phyloP scores from a whole-genome alignment of 1,139 yeast species.

The Blastobotrys indianensis region DNA sequence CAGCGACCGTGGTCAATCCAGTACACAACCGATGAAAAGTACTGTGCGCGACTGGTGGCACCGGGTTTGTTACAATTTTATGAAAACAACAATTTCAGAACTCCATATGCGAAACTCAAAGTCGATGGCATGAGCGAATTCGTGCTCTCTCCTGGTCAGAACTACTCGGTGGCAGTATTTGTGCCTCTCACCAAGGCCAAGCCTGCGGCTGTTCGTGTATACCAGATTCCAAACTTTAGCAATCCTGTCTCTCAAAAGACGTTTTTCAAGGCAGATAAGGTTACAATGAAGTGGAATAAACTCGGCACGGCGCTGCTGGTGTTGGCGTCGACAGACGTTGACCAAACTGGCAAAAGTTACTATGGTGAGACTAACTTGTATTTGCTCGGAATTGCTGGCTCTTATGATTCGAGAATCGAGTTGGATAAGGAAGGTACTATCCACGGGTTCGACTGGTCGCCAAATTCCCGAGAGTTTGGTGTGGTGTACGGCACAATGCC shows the following conservation, averaged over 20 bases:
- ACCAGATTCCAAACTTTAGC: slow-evolving; percentile 61
- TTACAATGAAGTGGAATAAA: slow-evolving; percentile 88
- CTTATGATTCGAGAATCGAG: slow-evolving; percentile 82
- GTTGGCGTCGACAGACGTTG: slow-evolving; percentile 92
- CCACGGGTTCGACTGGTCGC: slow-evolving; percentile 97
- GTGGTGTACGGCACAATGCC: slow-evolving; percentile 98
- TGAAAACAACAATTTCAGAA: slow-evolving; percentile 48
- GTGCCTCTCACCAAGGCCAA: slow-evolving; percentile 71
- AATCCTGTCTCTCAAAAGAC: slow-evolving; percentile 82
- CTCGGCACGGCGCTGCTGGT: slow-evolving; percentile 93
- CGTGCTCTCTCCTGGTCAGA: slow-evolving; percentile 80
- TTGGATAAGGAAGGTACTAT: slow-evolving; percentile 93
- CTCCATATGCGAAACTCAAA: slow-evolving; percentile 57
- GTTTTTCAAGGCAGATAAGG: slow-evolving; percentile 92
- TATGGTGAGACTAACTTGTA: slow-evolving; percentile 95
- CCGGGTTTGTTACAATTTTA: slow-evolving; percentile 62
- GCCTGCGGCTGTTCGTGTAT: slow-evolving; percentile 85
- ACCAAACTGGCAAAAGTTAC: slow-evolving; percentile 86
- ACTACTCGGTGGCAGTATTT: slow-evolving; percentile 88
- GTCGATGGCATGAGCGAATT: slow-evolving; percentile 57
- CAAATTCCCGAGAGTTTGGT: slow-evolving; percentile 93
- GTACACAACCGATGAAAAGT: slow-evolving; percentile 71
- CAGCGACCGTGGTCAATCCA: slow-evolving; percentile 93
- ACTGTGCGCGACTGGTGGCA: slow-evolving; percentile 55
- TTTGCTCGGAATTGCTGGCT: slow-evolving; percentile 84